These are phyloP conservation scores for Knufia fluminis DNA, from an alignment of 2,329 filamentous ascomycete species.

Conservation along the genomic window DNA sequence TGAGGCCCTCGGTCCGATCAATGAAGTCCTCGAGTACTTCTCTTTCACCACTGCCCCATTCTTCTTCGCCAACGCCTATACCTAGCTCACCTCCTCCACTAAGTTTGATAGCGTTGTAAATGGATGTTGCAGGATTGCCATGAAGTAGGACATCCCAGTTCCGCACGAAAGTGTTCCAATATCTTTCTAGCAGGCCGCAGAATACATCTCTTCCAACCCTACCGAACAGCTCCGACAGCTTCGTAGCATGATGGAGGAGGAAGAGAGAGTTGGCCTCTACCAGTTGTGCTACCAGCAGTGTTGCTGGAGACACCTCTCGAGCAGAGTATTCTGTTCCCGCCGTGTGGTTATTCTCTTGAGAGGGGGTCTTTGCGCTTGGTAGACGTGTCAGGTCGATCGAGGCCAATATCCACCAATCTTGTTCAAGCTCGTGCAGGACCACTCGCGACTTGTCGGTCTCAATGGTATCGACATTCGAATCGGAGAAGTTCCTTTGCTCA, in stretches of 20 bases:
- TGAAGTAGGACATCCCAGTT: conserved; percentile 83
- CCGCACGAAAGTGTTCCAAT: conserved; percentile 63
- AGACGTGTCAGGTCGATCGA: conserved; percentile 74
- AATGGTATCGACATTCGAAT: conserved; percentile 67
- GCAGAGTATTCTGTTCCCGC: conserved; percentile 66
- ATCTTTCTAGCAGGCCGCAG: conserved; percentile 61
- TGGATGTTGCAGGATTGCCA: conserved; percentile 71
- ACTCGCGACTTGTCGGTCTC: conserved; percentile 86
- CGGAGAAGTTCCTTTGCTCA: conserved; percentile 64
- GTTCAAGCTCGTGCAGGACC: conserved; percentile 76
- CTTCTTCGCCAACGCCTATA: conserved; percentile 89
- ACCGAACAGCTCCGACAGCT: conserved; percentile 60
- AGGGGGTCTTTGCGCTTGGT: conserved; percentile 33
- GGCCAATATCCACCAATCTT: conserved; percentile 93
- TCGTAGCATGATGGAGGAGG: conserved; percentile 74
- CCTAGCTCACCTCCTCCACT: conserved; percentile 86
- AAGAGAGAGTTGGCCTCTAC: conserved; percentile 75
- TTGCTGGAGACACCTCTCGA: conserved; percentile 76
- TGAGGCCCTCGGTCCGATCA: conserved; percentile 66
- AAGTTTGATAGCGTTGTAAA: conserved; percentile 78
- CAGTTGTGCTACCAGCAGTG: conserved; percentile 70
- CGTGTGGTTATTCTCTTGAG: conserved; percentile 29
- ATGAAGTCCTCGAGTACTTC: conserved; percentile 89
- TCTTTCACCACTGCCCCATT: conserved; percentile 84
- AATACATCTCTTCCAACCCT: conserved; percentile 60